Evolutionary conservation across 352 stramenopile species (phyloP), one percentile per base, ranked within the genome.

Genomic region (Pythium guiyangense): DNA sequence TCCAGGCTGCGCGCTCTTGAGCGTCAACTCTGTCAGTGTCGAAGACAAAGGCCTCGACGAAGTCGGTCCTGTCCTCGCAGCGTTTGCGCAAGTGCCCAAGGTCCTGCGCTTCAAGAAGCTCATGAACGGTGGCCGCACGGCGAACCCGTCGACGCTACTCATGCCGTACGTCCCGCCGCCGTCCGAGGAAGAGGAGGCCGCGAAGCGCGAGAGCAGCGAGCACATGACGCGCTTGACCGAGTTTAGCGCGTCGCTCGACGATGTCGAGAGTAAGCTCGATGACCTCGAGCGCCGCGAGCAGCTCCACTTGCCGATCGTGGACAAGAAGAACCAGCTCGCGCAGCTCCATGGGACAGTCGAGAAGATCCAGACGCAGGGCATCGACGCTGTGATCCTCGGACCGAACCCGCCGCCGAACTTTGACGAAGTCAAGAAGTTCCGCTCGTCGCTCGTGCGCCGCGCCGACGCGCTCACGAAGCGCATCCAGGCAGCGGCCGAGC

Each of bases 51-150:
- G 67, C 0, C 67, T 93, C 8, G 71, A 76, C 3, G 85, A 93
- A 54, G 71, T 94, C 10, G 85, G 85, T 0, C 69, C 77, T 11
- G 83, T 92, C 20, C 63, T 94, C 20, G 81, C 65, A 20, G 83
- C 77, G 12, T 69, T 90, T 15, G 53, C 71, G 14, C 69, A 72
- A 11, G 65, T 69, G 34, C 69, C 73, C 18, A 90, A 92, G 42
- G 64, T 91, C 20, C 59, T 94, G 52, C 76, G 77, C n/a, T 94
- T 94, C 61, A 94, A 91, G 62, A 92, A 92, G 52, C 78, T 92
- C 14, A 92, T 91, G 69, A 84, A 77, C 31, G 69, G 73, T 44
- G 83, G 80, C 12, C 77, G 79, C 14, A 84, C 77, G 2, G 84
- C 81, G n/a, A 90, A 85, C 47, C 84, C 84, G 14, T 79, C 80